Percentiles rank a stretch among this genome's conserved stretches.
phyloP scores from a whole-genome alignment of 176 grass and related monocot species.

The Aegilops sharonensis region DNA sequence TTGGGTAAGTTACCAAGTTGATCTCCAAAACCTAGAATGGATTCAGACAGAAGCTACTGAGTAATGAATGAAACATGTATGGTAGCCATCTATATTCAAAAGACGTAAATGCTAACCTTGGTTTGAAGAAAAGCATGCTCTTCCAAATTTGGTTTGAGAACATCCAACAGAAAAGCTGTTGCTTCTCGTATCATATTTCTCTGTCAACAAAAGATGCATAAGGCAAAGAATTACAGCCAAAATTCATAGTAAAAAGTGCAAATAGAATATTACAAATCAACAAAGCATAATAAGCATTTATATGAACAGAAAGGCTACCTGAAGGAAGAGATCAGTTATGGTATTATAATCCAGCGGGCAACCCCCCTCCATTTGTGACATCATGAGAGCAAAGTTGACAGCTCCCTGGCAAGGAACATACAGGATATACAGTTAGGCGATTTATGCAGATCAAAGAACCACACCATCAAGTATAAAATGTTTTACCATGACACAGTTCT shows the following conservation, averaged over 20 bases:
- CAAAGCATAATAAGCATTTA: constrained; percentile 6
- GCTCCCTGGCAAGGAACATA: constrained; percentile 54
- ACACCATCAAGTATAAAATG: background rate
- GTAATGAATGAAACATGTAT: background rate
- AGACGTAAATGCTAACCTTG: constrained; percentile 49
- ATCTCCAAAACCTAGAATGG: constrained; percentile 87
- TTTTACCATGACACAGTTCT: background rate
- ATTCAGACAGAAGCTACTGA: constrained; percentile 23
- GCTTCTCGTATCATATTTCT: constrained; percentile 92
- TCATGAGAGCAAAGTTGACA: constrained; percentile 96
- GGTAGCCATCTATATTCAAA: background rate
- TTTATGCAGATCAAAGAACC: constrained; percentile 18
- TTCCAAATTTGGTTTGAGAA: constrained; percentile 89
- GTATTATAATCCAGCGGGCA: constrained; percentile 94
- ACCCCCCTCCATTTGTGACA: constrained; percentile 99
- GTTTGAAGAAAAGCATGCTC: constrained; percentile 97
- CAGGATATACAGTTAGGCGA: constrained; percentile 15
- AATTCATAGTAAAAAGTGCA: background rate
- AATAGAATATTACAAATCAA: constrained; percentile 29
- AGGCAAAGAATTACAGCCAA: constrained; percentile 7
- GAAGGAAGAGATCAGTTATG: constrained; percentile 96
- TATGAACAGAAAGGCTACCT: constrained; percentile 47
- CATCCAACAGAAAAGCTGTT: constrained; percentile 93
- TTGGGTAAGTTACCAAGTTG: constrained; percentile 94
- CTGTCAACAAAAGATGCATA: constrained; percentile 34